These are phyloP conservation scores for Fusarium sambucinum DNA, from an alignment of 2,329 filamentous ascomycete genomes.

Conservation along the genomic window DNA sequence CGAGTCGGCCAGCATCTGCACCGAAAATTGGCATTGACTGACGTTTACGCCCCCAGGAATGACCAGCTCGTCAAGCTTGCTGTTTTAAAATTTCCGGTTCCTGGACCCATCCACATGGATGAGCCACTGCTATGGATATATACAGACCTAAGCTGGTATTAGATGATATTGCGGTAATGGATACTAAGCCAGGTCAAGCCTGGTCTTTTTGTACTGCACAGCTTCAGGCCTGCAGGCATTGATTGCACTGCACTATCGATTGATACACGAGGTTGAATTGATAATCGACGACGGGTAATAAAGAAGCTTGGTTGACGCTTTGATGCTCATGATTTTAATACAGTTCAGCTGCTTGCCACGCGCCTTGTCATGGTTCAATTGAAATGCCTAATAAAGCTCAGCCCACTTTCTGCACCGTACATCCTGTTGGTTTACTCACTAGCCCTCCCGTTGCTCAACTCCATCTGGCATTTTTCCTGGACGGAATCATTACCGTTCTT, in stretches of 20 bases:
- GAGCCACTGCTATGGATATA: conserved; percentile 4
- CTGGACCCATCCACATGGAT: conserved; percentile 17
- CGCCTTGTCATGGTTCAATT: conserved; percentile 32
- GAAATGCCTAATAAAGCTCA: conserved; percentile 28
- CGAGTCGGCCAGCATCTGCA: conserved; percentile 2
- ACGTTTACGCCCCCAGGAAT: conserved; percentile 25
- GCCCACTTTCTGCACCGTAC: conserved; percentile 36
- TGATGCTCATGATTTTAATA: conserved; percentile 29
- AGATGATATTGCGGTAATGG: not conserved
- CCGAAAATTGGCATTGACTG: conserved; percentile 16
- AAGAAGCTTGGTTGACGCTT: conserved; percentile 36
- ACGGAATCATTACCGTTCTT: conserved; percentile 16
- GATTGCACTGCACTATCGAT: not conserved
- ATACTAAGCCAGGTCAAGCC: conserved; percentile 5
- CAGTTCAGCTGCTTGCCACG: conserved; percentile 45
- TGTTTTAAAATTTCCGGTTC: conserved; percentile 26
- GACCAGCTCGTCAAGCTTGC: conserved; percentile 24
- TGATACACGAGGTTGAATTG: conserved; percentile 30
- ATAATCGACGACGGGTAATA: conserved; percentile 7
- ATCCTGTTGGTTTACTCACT: conserved; percentile 20
- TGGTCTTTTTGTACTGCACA: conserved; percentile 11
- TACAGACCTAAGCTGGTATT: not conserved
- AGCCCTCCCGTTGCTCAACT: conserved; percentile 31
- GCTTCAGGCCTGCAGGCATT: not conserved
- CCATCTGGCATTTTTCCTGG: conserved; percentile 21